phyloP scores from a whole-genome alignment of 805 yeast genomes.

The Candida verbasci region DNA sequence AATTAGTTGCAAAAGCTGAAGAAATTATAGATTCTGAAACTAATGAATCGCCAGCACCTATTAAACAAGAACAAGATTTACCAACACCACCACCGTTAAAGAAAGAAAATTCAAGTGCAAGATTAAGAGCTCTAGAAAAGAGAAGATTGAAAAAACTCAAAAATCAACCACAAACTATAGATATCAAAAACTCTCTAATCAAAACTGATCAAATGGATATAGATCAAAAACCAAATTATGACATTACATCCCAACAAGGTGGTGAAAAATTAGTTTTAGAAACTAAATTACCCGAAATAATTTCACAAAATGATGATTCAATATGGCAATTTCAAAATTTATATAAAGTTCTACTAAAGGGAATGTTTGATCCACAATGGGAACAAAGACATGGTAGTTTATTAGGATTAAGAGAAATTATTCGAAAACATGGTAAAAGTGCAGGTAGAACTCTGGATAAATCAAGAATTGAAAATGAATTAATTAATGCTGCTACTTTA shows the following conservation, averaged over 20 bases:
- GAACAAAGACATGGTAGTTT: constrained; percentile 96
- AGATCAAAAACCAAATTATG: constrained; percentile 37
- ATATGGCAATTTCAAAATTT: constrained; percentile 96
- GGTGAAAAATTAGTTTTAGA: constrained; percentile 83
- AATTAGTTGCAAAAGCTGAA: constrained; percentile 51
- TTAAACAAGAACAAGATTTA: constrained; percentile 9
- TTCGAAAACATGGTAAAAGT: constrained; percentile 75
- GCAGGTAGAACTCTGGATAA: constrained; percentile 79
- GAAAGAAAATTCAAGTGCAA: constrained; percentile 50
- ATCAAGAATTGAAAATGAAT: constrained; percentile 56
- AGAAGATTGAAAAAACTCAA: constrained; percentile 60
- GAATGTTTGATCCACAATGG: constrained; percentile 84
- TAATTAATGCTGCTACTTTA: constrained; percentile 60
- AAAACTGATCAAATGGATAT: constrained; percentile 23
- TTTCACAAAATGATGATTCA: constrained; percentile 66
- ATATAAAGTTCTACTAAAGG: constrained; percentile 73
- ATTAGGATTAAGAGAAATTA: constrained; percentile 82
- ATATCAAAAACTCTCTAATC: background rate
- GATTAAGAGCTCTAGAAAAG: constrained; percentile 92
- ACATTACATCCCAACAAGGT: constrained; percentile 74
- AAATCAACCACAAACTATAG: constrained; percentile 5
- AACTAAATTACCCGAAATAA: constrained; percentile 58
- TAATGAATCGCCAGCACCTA: constrained; percentile 8
- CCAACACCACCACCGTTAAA: constrained; percentile 14
- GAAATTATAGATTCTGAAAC: constrained; percentile 10